Conservation (phyloP, 225 moss, liverwort and hornwort genomes). For the Neckera pumila region DNA sequence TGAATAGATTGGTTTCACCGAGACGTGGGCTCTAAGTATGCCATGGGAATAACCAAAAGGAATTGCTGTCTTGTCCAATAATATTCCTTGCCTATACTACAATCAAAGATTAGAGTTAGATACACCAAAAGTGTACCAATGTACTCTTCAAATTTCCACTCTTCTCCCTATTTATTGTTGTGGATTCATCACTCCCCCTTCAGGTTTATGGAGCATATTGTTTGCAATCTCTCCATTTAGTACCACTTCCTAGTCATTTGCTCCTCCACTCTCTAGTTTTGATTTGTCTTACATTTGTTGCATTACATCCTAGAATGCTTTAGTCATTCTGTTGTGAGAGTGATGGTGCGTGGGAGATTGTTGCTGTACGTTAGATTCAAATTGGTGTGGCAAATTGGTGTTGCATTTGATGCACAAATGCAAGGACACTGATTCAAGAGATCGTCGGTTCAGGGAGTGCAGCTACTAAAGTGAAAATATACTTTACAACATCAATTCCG, state of each 20-base stretch:
- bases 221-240: neutral
- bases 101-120: neutral
- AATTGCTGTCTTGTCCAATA: fast-evolving
- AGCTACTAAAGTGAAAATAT: neutral
- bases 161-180: neutral
- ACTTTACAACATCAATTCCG: neutral
- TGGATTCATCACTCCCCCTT: fast-evolving
- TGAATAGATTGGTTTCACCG: fast-evolving
- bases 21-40: fast-evolving
- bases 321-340: neutral
- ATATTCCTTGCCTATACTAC: neutral
- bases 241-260: neutral
- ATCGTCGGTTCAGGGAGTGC: neutral
- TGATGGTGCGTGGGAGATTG: neutral
- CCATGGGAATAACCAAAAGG: neutral
- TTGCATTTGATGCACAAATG: neutral
- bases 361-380: neutral
- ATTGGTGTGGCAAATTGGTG: neutral
- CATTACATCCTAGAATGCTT: neutral
- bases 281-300: neutral
- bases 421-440: neutral
- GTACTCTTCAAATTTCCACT: neutral
- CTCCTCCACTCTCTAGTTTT: neutral
- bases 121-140: fast-evolving
- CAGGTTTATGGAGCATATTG: neutral